These are phyloP conservation scores for Neonectria neomacrospora DNA, from an alignment of 2,329 filamentous ascomycete species.

Conservation along the genomic window DNA sequence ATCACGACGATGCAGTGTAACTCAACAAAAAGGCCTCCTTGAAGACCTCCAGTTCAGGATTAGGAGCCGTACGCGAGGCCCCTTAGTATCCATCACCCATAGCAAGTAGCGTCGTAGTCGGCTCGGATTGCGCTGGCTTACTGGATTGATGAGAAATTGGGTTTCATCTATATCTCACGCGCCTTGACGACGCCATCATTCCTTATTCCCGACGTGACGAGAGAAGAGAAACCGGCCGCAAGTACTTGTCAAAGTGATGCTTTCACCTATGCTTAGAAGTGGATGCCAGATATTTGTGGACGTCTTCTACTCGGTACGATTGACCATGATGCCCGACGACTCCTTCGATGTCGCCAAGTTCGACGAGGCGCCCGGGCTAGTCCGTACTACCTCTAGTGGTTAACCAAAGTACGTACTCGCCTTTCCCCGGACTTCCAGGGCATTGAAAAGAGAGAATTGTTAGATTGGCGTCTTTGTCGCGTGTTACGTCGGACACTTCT, in stretches of 20 bases:
- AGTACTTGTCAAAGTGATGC: neutral
- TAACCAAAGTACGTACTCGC: too few relatives aligned
- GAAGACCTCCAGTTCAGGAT: neutral
- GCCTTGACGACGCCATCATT: slow-evolving; percentile 31
- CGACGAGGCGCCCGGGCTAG: neutral
- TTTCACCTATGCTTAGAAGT: neutral
- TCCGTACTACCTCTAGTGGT: too few relatives aligned
- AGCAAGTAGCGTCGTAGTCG: slow-evolving; percentile 10
- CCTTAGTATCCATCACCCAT: slow-evolving; percentile 1
- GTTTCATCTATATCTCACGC: slow-evolving; percentile 4
- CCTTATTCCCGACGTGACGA: slow-evolving; percentile 14
- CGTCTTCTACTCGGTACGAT: neutral
- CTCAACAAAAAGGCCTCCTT: slow-evolving; percentile 19
- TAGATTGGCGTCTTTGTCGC: neutral
- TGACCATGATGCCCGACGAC: neutral
- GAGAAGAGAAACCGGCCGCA: neutral
- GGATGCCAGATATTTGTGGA: neutral
- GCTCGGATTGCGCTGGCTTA: slow-evolving; percentile 2
- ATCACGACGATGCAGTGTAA: slow-evolving; percentile 16
- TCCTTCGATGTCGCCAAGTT: neutral
- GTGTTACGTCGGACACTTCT: neutral
- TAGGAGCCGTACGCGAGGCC: neutral
- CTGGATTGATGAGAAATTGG: slow-evolving; percentile 20
- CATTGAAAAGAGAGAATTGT: neutral
- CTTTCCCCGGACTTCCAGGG: too few relatives aligned